These are phyloP conservation scores for Rhododendron kiyosumense DNA, from an alignment of 148 eudicot genomes.

Conservation along the genomic window DNA sequence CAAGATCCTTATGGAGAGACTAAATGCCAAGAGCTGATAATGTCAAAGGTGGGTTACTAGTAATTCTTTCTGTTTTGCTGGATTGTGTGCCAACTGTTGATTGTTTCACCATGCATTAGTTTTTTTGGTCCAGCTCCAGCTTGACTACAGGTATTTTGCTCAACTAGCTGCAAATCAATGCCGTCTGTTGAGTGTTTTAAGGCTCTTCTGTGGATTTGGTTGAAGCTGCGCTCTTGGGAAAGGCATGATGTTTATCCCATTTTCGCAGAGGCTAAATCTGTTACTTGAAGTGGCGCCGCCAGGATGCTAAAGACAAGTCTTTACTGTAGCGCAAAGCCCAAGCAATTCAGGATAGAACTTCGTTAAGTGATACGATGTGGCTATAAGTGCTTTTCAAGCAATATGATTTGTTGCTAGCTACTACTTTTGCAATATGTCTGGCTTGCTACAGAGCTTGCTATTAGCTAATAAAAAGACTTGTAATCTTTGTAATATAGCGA, in stretches of 20 bases:
- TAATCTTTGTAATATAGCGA: neutral
- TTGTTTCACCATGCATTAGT: neutral
- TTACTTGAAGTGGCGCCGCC: neutral
- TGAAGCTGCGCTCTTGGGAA: neutral
- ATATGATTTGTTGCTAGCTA: neutral
- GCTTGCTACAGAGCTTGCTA: neutral
- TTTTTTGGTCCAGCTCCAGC: neutral
- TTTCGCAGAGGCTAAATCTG: neutral
- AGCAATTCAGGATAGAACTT: neutral
- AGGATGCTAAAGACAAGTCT: neutral
- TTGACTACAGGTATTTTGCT: neutral
- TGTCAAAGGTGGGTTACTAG: neutral
- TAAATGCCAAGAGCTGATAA: slow-evolving; percentile 54
- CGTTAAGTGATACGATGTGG: neutral
- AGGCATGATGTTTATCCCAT: neutral
- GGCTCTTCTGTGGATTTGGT: neutral
- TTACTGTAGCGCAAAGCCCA: neutral
- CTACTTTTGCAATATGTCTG: neutral
- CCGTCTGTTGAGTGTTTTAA: neutral
- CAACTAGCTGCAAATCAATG: neutral
- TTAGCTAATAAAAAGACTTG: neutral
- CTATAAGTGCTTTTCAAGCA: neutral
- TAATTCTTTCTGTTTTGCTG: neutral
- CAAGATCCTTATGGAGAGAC: slow-evolving; percentile 76
- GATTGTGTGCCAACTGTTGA: neutral